These are phyloP conservation scores for Pogostemon cablin DNA, from an alignment of 257 asterid species.

Conservation along the genomic window DNA sequence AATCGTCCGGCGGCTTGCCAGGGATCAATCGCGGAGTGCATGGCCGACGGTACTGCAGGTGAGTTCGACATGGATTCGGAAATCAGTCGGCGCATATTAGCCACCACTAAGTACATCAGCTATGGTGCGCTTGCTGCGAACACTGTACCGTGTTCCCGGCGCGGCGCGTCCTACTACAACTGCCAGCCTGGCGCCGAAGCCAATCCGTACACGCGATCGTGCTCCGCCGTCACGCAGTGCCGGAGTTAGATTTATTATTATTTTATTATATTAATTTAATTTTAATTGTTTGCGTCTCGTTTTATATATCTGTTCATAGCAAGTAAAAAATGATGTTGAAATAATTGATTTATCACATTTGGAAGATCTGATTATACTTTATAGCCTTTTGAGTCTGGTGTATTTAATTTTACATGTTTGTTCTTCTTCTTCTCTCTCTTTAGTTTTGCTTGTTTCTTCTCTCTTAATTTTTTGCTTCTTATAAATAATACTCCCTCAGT, in stretches of 20 bases:
- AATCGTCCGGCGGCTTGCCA: conserved; percentile 38
- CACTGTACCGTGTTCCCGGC: conserved; percentile 69
- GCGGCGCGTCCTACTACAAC: conserved; percentile 93
- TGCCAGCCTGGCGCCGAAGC: conserved; percentile 78
- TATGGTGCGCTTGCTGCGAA: conserved; percentile 84
- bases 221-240: conserved; percentile 80
- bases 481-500: too few relatives aligned
- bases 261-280: not conserved
- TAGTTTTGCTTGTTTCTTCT: not conserved
- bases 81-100: conserved; percentile 66
- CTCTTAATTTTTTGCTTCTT: too few relatives aligned
- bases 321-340: conserved; percentile 26
- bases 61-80: conserved; percentile 71
- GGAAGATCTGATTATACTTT: conserved; percentile 27
- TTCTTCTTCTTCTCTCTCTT: not conserved
- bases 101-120: conserved; percentile 72
- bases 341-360: conserved; percentile 35
- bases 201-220: conserved; percentile 76
- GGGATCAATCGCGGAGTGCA: conserved; percentile 56
- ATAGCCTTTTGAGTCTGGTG: conserved; percentile 1
- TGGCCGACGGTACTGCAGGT: conserved; percentile 40
- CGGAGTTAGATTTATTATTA: conserved; percentile 47
- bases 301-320: conserved; percentile 23
- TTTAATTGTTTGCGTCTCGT: not conserved
- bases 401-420: not conserved